Percentiles rank a stretch among this genome's conserved stretches.
Evolutionary conservation across 2,329 filamentous ascomycete genomes (phyloP).

Genomic region (Anisogramma anomala): DNA sequence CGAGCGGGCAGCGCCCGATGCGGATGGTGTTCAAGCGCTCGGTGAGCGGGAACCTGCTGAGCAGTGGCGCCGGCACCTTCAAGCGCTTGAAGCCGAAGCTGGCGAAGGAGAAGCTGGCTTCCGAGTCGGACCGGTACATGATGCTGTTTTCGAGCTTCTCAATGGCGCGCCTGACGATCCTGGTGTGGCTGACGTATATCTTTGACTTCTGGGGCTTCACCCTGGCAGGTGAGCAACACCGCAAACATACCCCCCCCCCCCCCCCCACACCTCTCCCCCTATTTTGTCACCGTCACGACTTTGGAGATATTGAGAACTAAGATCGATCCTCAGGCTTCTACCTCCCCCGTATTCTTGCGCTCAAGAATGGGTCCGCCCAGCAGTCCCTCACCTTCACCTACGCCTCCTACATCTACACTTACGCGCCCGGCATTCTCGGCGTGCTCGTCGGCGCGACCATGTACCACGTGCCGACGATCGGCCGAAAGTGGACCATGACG

Average conservation of each 20-base stretch:
- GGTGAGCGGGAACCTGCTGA: slow-evolving; percentile 6
- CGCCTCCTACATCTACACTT: slow-evolving; percentile 42
- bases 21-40: slow-evolving; percentile 5
- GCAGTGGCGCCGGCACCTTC: slow-evolving; percentile 2
- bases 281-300: not conserved
- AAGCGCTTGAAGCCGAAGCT: slow-evolving; percentile 10
- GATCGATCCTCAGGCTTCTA: slow-evolving; percentile 28
- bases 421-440: slow-evolving; percentile 38
- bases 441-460: slow-evolving; percentile 36
- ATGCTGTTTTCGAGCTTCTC: slow-evolving; percentile 24
- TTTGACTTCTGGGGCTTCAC: slow-evolving; percentile 30
- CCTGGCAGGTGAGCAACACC: slow-evolving; percentile 23
- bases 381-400: slow-evolving; percentile 36
- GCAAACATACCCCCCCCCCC: not conserved
- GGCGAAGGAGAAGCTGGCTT: slow-evolving; percentile 11
- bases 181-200: slow-evolving; percentile 28
- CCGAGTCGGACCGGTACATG: slow-evolving; percentile 20
- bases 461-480: slow-evolving; percentile 27
- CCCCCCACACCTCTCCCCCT: not conserved
- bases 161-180: slow-evolving; percentile 26
- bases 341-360: slow-evolving; percentile 36
- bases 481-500: slow-evolving; percentile 31
- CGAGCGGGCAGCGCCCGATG: not conserved
- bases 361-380: slow-evolving; percentile 36
- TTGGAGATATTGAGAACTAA: not conserved